phyloP scores from a whole-genome alignment of 2,329 filamentous ascomycete genomes.

The Xylariaceae sp. region DNA sequence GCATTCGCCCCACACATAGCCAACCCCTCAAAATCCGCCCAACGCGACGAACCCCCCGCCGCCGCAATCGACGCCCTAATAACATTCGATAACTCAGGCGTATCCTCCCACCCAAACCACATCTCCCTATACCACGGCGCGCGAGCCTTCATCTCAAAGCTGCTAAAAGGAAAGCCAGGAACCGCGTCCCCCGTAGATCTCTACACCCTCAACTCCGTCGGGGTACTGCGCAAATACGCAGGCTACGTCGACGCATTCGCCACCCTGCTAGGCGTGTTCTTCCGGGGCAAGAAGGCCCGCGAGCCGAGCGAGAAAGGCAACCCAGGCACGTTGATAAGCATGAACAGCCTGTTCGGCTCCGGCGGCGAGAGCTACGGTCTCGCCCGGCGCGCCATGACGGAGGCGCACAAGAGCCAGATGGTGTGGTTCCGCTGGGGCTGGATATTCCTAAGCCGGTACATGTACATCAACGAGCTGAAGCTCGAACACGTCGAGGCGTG shows the following conservation, averaged over 20 bases:
- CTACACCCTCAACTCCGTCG: slow-evolving; percentile 76
- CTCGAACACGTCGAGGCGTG: slow-evolving; percentile 41
- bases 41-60: slow-evolving; percentile 37
- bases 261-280: slow-evolving; percentile 58
- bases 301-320: slow-evolving; percentile 40
- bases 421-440: slow-evolving; percentile 96
- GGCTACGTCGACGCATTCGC: slow-evolving; percentile 70
- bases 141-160: slow-evolving; percentile 61
- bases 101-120: slow-evolving; percentile 92
- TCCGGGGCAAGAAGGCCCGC: slow-evolving; percentile 32
- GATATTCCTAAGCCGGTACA: slow-evolving; percentile 88
- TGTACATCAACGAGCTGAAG: slow-evolving; percentile 87
- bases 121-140: slow-evolving; percentile 83
- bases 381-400: slow-evolving; percentile 83
- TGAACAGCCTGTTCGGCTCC: slow-evolving; percentile 59
- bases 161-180: slow-evolving; percentile 58
- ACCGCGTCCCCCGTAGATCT: slow-evolving; percentile 72
- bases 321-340: slow-evolving; percentile 61
- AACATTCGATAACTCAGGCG: slow-evolving; percentile 80
- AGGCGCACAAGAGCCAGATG: slow-evolving; percentile 93
- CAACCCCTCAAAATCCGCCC: slow-evolving; percentile 29
- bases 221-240: slow-evolving; percentile 74
- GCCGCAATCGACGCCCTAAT: slow-evolving; percentile 73
- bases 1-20: slow-evolving; percentile 68
- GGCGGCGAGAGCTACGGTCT: slow-evolving; percentile 48